Percentiles rank a stretch among this genome's conserved stretches.
These are phyloP conservation scores for Allium fistulosum DNA, from an alignment of 106 monocot species.

Conservation along the genomic window DNA sequence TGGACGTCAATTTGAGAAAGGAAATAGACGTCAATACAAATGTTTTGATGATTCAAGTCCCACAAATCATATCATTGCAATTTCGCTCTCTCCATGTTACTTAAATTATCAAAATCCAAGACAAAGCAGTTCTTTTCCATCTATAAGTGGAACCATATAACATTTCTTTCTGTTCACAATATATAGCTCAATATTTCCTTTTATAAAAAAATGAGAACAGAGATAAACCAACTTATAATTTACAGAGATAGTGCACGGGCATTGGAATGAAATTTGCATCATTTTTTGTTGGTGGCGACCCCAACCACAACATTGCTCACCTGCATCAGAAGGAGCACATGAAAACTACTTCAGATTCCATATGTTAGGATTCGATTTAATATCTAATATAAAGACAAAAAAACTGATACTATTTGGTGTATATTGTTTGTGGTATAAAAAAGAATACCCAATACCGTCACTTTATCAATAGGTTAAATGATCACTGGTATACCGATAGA, in stretches of 20 bases:
- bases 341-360: neutral
- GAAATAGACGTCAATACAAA: too few relatives aligned
- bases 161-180: neutral
- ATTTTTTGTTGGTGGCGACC: conserved; percentile 38
- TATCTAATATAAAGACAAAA: too few relatives aligned
- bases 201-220: neutral
- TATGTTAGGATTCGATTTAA: too few relatives aligned
- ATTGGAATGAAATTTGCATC: conserved; percentile 2
- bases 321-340: conserved; percentile 17
- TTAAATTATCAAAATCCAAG: neutral
- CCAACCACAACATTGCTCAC: conserved; percentile 71
- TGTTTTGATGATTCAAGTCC: neutral
- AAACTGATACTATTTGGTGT: too few relatives aligned
- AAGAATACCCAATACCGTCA: too few relatives aligned
- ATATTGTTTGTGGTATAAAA: too few relatives aligned
- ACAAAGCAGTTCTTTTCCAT: neutral
- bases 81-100: neutral
- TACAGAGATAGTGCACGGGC: neutral
- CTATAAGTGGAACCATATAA: neutral
- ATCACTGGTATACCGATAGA: too few relatives aligned
- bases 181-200: neutral
- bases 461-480: too few relatives aligned
- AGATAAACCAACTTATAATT: conserved; percentile 1
- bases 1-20: too few relatives aligned
- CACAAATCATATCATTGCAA: neutral